Conservation (phyloP, 2,329 filamentous ascomycete species). For the Lasiodiplodia gonubiensis region DNA sequence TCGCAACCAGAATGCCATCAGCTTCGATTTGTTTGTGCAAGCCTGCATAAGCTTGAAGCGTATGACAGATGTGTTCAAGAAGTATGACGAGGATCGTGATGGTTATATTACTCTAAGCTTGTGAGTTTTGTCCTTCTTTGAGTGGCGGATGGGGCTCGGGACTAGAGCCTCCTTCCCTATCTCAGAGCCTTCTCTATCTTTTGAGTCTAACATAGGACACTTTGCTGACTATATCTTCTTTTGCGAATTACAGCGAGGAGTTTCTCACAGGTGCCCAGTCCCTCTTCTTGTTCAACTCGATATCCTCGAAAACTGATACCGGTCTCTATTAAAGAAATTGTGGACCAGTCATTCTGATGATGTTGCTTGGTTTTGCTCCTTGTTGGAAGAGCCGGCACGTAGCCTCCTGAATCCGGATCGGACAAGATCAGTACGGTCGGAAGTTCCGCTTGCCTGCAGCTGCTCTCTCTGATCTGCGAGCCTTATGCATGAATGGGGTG, state of each 20-base stretch:
- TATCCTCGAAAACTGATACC: conserved; percentile 57
- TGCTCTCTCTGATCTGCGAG: background rate
- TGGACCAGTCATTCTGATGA: conserved; percentile 43
- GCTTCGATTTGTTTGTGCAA: conserved; percentile 95
- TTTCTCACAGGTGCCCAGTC: conserved; percentile 62
- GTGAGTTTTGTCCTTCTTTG: conserved; percentile 47
- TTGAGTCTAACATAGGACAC: background rate
- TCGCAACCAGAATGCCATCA: conserved; percentile 53
- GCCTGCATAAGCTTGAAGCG: conserved; percentile 95
- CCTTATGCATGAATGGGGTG: background rate
- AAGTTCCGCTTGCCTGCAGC: background rate
- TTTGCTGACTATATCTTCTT: background rate
- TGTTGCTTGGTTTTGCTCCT: background rate
- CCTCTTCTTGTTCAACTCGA: conserved; percentile 61
- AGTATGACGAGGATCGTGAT: conserved; percentile 95
- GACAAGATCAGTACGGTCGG: background rate
- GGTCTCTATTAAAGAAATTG: conserved; percentile 55
- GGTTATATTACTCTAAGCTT: conserved; percentile 72
- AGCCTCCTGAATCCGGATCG: background rate
- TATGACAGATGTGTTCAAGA: conserved; percentile 99
- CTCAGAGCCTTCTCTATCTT: background rate
- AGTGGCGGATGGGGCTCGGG: background rate
- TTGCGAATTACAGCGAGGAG: conserved; percentile 51
- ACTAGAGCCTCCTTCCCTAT: background rate
- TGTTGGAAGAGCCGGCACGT: background rate